Base-by-base conservation (phyloP, 768 basidiomycete species). In the Amanita rimosa region DNA sequence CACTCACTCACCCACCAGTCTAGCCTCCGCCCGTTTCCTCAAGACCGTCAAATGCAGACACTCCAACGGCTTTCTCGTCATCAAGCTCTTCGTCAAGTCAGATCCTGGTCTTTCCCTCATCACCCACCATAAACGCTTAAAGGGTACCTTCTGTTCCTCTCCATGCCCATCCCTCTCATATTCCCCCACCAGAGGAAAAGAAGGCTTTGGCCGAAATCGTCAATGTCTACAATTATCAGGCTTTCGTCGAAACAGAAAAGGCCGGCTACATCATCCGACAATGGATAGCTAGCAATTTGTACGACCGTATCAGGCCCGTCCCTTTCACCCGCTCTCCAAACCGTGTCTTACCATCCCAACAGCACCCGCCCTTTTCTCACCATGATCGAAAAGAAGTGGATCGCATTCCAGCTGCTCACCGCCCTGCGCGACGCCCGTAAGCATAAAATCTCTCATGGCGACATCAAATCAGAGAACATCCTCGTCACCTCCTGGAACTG, bases 301-400 rank as follows among this genome's bases (percentile, higher is more conserved):
- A 98, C 62, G 96, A 98, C 63, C 81, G 95, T 48, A 97, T 99
- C 59, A 97, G 94, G 94, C 92, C 52, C 48, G 80, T 60, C 3
- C 38, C 16, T 11, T 6, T n/a, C n/a, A n/a, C 44, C 41, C 29
- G 16, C 38, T 5, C 6, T 14, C 47, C 4, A 42, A 16, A 3
- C 38, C 22, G 24, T 16, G 48, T 46, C 16, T 43, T 29, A 45
- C 47, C 44, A 31, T 49, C 7, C 39, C 38, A 27, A 1, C 57
- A 99, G 96, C 60, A 98, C 94, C 2, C 88, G 95, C 31, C 96
- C 96, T 3, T 99, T 98, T 67, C 72, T 99, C 35, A 85, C 81
- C 53, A 63, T 73, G 52, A 75, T 98, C 19, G 96, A 99, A 71
- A 98, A 98, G 76, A 91, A 90, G 61, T 99, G 95, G 96, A 91